Base-by-base conservation (phyloP, 129 eudicot species). In the Artemisia annua region DNA sequence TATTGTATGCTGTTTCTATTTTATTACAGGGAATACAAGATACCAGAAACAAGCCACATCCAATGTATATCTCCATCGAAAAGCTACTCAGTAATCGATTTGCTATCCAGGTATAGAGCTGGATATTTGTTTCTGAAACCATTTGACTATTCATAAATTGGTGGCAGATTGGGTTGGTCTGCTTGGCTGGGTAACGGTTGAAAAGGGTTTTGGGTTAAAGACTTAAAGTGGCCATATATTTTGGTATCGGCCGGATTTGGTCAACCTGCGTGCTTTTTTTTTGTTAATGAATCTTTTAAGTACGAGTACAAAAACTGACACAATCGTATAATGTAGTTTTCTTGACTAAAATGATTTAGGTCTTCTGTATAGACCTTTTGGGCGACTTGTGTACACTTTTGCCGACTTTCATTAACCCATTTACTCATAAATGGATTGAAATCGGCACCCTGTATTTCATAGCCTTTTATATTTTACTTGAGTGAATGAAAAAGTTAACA, bases 21-120 rank as follows among this genome's bases (percentile, higher is more conserved):
- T 75, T 72, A 49, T 79, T 83, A 17, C 81, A 88, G 97, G 88
- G 66, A 51, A 77, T 46, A 16, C 68, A 73, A 69, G 77, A 75
- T 75, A 69, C 78, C 39, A 80, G 65, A 48, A 74, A 52, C 69
- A 73, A 73, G 57, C 76, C 91, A 73, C 65, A 56, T 61, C 72
- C 72, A 16, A 73, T 82, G 1, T 76, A 79, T 71, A 75, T 78
- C 48, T 92, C 98, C 64, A 85, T 84, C 26, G 92, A 83, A 71
- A 92, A 89, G 83, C 95, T 92, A 39, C 92, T 92, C 52, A 80
- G 85, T 70, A 92, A 92, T 58, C 70, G 68, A 55, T 92, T 89
- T 84, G 89, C 95, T 79, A 92, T 81, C 59, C 98, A 92, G 92
- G 98, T 92, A 82, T 7, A 10, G 22, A 55, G 16, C 26, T 72